Conservation (phyloP, 805 yeast species). For the Limtongia smithiae region DNA sequence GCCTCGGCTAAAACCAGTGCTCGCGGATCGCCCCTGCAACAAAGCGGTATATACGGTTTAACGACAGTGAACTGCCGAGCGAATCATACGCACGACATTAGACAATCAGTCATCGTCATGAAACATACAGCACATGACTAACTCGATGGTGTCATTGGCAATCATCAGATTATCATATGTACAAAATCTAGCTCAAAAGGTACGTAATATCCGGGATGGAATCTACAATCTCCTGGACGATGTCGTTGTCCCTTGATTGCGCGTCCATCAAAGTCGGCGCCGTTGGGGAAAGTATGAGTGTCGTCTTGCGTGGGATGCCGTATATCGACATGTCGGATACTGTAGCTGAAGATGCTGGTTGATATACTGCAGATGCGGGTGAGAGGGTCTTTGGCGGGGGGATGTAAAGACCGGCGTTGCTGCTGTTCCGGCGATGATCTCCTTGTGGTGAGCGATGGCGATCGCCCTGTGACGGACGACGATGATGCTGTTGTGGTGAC, state of each 20-base stretch:
- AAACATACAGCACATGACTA: too few relatives aligned
- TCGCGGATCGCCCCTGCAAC: too few relatives aligned
- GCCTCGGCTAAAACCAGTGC: too few relatives aligned
- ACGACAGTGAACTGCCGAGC: too few relatives aligned
- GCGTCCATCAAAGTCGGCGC: slow-evolving; percentile 22
- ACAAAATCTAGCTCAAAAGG: slow-evolving; percentile 9
- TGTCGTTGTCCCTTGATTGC: slow-evolving; percentile 29
- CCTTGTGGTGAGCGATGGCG: slow-evolving; percentile 12
- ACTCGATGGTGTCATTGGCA: too few relatives aligned
- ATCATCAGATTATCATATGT: too few relatives aligned
- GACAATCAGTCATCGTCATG: too few relatives aligned
- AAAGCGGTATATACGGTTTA: too few relatives aligned
- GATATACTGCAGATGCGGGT: slow-evolving; percentile 12
- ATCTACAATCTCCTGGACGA: slow-evolving; percentile 27
- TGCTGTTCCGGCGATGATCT: not conserved
- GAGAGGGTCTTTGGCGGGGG: slow-evolving; percentile 24
- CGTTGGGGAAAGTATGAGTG: slow-evolving; percentile 26
- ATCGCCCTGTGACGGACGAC: too few relatives aligned
- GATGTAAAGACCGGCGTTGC: slow-evolving; percentile 5
- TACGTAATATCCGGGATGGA: slow-evolving; percentile 19
- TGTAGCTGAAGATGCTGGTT: slow-evolving; percentile 18
- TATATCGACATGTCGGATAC: slow-evolving; percentile 8
- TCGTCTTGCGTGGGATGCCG: slow-evolving; percentile 1
- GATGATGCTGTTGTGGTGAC: slow-evolving; percentile 2
- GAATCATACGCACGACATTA: too few relatives aligned